phyloP scores from a whole-genome alignment of 2,329 filamentous ascomycete genomes.

The Penicillium sumatraense region DNA sequence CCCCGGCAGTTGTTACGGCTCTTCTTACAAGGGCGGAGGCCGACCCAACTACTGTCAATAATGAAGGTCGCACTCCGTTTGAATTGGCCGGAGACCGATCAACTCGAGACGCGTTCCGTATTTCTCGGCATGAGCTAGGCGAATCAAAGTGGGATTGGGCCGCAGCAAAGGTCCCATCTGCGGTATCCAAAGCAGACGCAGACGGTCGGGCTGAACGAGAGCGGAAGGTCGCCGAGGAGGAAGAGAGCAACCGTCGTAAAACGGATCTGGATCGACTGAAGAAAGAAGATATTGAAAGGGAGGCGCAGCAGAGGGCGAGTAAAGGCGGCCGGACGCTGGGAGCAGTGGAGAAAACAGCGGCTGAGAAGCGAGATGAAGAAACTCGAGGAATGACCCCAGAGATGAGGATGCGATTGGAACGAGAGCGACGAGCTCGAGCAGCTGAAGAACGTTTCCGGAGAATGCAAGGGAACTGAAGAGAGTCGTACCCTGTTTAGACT shows the following conservation, averaged over 20 bases:
- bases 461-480: conserved; percentile 54
- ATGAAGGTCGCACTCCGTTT: conserved; percentile 82
- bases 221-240: conserved; percentile 67
- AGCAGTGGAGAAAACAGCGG: conserved; percentile 70
- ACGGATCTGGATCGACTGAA: conserved; percentile 75
- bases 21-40: conserved; percentile 76
- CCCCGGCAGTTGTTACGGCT: conserved; percentile 74
- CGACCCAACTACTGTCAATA: conserved; percentile 72
- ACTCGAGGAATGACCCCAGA: conserved; percentile 83
- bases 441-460: conserved; percentile 83
- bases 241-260: conserved; percentile 72
- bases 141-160: conserved; percentile 81
- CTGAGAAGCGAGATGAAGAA: conserved; percentile 84
- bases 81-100: conserved; percentile 83
- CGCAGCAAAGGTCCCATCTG: conserved; percentile 70
- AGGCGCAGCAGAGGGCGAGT: conserved; percentile 51
- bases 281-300: conserved; percentile 60
- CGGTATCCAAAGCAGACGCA: conserved; percentile 72
- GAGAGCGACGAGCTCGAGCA: conserved; percentile 86
- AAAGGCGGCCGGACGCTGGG: conserved; percentile 62
- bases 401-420: conserved; percentile 80
- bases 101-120: conserved; percentile 88
- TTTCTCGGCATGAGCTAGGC: conserved; percentile 81
- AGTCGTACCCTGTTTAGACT: neutral
- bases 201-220: conserved; percentile 73